Conservation (phyloP, 108 stramenopile species). For the Cyclotella choctawhatcheeana region DNA sequence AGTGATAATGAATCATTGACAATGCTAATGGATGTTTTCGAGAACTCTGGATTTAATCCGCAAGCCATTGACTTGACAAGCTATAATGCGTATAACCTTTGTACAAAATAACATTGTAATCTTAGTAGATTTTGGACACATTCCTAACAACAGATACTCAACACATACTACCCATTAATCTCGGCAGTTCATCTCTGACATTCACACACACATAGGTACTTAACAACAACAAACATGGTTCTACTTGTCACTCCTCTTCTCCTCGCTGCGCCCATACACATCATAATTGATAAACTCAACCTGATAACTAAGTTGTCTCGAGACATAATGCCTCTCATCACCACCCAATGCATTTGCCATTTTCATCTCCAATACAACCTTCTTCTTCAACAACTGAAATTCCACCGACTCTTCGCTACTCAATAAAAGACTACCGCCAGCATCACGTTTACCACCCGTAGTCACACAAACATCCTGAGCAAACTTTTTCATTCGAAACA, state of each 20-base stretch:
- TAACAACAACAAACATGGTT: background rate
- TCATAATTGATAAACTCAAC: conserved; percentile 18
- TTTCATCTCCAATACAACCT: conserved; percentile 13
- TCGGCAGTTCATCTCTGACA: no score
- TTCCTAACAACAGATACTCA: no score
- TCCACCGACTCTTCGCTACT: background rate
- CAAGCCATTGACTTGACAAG: no score
- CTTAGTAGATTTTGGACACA: no score
- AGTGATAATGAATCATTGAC: conserved; percentile 35
- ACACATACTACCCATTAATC: no score
- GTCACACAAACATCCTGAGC: background rate
- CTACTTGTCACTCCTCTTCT: background rate
- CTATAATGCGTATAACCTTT: no score
- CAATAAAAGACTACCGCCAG: background rate
- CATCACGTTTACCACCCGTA: background rate
- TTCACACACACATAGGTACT: background rate
- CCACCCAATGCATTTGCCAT: background rate
- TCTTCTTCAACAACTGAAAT: background rate
- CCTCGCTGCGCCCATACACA: background rate
- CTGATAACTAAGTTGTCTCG: conserved; percentile 14
- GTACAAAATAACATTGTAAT: no score
- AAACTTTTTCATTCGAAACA: conserved; percentile 25
- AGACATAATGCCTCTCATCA: background rate
- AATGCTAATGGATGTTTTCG: conserved; percentile 18
- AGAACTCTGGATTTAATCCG: conserved; percentile 44